Percentiles rank a stretch among this genome's conserved stretches.
Evolutionary conservation across 1,284 basidiomycete genomes (phyloP).

Genomic region (Termitomyces sp.): DNA sequence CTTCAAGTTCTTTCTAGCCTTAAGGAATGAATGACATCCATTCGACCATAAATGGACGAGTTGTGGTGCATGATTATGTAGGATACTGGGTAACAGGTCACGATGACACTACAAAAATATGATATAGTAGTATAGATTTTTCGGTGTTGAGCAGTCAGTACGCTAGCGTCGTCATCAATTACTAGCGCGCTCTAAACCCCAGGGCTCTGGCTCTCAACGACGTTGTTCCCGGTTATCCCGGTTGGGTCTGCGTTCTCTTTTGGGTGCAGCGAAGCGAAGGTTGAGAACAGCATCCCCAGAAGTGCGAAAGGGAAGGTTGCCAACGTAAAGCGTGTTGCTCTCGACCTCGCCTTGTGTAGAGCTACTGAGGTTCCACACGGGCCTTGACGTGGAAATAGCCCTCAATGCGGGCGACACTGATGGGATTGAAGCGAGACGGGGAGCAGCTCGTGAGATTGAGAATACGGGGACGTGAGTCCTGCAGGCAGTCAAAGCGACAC

Average conservation of each 20-base stretch:
- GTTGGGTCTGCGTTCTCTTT: neutral
- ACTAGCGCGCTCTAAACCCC: neutral
- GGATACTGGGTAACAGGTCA: conserved; percentile 3
- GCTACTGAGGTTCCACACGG: neutral
- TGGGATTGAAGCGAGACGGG: conserved; percentile 4
- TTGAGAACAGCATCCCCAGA: conserved; percentile 23
- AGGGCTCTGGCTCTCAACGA: neutral
- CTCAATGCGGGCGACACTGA: neutral
- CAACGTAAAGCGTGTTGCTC: conserved; percentile 34
- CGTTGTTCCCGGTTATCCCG: neutral
- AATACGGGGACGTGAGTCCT: conserved; percentile 9
- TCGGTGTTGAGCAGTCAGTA: neutral
- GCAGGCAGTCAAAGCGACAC: conserved; percentile 21
- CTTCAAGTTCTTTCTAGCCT: neutral
- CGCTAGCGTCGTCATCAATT: neutral
- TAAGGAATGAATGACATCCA: neutral
- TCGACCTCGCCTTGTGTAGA: conserved; percentile 14
- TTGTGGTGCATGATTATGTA: neutral
- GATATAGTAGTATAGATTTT: neutral
- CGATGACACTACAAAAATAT: neutral
- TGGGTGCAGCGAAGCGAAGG: conserved; percentile 24
- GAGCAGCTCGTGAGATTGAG: neutral
- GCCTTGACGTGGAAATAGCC: conserved; percentile 8
- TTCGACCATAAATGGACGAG: neutral
- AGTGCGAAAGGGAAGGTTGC: conserved; percentile 37